These are phyloP conservation scores for Cinchona pubescens DNA, from an alignment of 257 asterid genomes.

Conservation along the genomic window DNA sequence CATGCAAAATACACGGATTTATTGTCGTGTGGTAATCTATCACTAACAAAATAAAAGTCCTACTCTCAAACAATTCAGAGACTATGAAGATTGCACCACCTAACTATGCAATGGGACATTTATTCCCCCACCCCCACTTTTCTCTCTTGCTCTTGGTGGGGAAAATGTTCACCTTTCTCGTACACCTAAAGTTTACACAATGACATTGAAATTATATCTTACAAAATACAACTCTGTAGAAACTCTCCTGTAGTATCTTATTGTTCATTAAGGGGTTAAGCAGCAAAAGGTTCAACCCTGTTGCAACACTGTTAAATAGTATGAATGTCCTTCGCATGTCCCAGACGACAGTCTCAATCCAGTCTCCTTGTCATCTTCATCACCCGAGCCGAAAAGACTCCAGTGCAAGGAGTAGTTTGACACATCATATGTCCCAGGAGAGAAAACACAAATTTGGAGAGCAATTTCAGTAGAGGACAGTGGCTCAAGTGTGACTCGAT, in stretches of 20 bases:
- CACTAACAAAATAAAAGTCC: background rate
- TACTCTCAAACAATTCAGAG: background rate
- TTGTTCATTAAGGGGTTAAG: background rate
- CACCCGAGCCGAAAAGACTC: constrained; percentile 35
- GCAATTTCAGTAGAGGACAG: constrained; percentile 56
- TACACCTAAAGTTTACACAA: constrained; percentile 26
- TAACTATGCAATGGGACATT: background rate
- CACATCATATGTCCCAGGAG: constrained; percentile 83
- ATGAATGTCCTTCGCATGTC: constrained; percentile 64
- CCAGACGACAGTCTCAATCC: constrained; percentile 45
- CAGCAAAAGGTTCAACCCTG: constrained; percentile 40
- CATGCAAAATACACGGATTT: background rate
- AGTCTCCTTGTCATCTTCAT: constrained; percentile 18
- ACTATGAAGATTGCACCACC: background rate
- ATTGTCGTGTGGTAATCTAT: background rate
- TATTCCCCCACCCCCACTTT: background rate
- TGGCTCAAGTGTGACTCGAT: constrained; percentile 53
- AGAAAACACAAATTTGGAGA: constrained; percentile 62
- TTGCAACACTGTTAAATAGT: constrained; percentile 65
- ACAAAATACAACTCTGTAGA: constrained; percentile 35
- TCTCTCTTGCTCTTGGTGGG: background rate
- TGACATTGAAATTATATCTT: constrained; percentile 28
- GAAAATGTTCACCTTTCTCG: background rate
- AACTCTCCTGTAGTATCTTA: constrained; percentile 10
- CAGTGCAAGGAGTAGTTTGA: constrained; percentile 81